These are phyloP conservation scores for Aspergillus vadensis DNA, from an alignment of 2,329 filamentous ascomycete genomes.

Conservation along the genomic window DNA sequence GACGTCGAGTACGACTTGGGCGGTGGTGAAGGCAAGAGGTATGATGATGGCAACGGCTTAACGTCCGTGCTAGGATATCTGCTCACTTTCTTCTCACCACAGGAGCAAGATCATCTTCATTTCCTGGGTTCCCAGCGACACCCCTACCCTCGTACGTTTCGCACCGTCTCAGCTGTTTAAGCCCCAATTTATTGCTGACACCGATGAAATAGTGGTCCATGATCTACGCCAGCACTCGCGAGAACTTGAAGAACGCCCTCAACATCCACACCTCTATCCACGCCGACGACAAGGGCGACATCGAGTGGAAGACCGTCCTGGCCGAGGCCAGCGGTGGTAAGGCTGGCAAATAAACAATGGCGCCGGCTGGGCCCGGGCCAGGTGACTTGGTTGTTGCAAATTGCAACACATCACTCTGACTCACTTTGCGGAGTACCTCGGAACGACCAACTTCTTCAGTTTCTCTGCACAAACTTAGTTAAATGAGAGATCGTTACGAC, in stretches of 20 bases:
- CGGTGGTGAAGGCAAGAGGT: conserved; percentile 53
- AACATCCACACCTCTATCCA: conserved; percentile 46
- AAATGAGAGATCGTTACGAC: conserved; percentile 43
- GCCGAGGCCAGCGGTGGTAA: conserved; percentile 45
- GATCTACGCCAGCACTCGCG: conserved; percentile 54
- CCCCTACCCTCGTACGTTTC: conserved; percentile 44
- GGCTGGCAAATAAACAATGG: conserved; percentile 39
- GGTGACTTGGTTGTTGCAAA: conserved; percentile 23
- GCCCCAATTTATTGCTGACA: conserved; percentile 20
- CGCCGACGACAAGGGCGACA: conserved; percentile 45
- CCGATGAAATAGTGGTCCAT: conserved; percentile 44
- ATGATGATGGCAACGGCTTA: conserved; percentile 18
- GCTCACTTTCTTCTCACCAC: conserved; percentile 21
- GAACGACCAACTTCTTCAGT: conserved; percentile 32
- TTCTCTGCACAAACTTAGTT: conserved; percentile 38
- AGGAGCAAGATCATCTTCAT: conserved; percentile 57
- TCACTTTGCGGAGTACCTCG: conserved; percentile 24
- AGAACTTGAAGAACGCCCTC: conserved; percentile 52
- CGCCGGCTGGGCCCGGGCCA: conserved; percentile 41
- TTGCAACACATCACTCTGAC: conserved; percentile 21
- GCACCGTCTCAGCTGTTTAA: neutral
- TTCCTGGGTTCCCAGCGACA: conserved; percentile 48
- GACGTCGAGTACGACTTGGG: conserved; percentile 54
- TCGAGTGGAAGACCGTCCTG: conserved; percentile 46
- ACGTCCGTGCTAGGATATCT: neutral